Conservation (phyloP, 305 asterid genomes). For the Withania somnifera region DNA sequence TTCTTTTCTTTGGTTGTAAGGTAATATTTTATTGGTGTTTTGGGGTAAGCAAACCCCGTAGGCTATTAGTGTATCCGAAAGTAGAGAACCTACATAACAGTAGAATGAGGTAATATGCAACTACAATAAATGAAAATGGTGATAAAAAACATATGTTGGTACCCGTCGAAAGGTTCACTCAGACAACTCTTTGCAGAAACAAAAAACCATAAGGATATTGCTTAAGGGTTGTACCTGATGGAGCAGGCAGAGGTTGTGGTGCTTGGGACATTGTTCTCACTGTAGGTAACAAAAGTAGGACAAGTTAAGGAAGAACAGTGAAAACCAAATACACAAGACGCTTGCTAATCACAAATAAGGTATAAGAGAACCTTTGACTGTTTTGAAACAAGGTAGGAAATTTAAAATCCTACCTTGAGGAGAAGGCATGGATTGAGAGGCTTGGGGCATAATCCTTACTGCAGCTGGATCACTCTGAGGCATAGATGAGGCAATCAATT, state of each 20-base stretch:
- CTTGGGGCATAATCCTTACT: slow-evolving; percentile 41
- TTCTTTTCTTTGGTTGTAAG: not conserved
- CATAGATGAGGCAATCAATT: slow-evolving; percentile 27
- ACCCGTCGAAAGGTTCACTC: not conserved
- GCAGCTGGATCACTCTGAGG: slow-evolving; percentile 47
- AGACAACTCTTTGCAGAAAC: not conserved
- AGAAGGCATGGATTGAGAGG: slow-evolving; percentile 38
- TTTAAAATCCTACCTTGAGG: slow-evolving; percentile 32
- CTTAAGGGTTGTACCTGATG: slow-evolving; percentile 40
- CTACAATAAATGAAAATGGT: not conserved
- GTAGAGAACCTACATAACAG: not conserved
- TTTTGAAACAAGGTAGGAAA: not conserved
- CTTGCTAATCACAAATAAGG: not conserved
- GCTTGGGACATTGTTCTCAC: slow-evolving; percentile 45
- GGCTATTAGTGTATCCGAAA: not conserved
- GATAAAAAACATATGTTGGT: not conserved
- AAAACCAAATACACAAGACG: not conserved
- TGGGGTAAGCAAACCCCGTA: not conserved
- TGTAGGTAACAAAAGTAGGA: slow-evolving; percentile 28
- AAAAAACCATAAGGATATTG: not conserved
- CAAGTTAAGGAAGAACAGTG: not conserved
- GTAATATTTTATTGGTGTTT: not conserved
- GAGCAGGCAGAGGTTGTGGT: slow-evolving; percentile 46
- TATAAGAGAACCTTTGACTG: not conserved
- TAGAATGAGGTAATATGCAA: not conserved